Evolutionary conservation across 495 filamentous ascomycete genomes (phyloP), one percentile per base, ranked within the genome.

Genomic region (Penicillium robsamsonii): DNA sequence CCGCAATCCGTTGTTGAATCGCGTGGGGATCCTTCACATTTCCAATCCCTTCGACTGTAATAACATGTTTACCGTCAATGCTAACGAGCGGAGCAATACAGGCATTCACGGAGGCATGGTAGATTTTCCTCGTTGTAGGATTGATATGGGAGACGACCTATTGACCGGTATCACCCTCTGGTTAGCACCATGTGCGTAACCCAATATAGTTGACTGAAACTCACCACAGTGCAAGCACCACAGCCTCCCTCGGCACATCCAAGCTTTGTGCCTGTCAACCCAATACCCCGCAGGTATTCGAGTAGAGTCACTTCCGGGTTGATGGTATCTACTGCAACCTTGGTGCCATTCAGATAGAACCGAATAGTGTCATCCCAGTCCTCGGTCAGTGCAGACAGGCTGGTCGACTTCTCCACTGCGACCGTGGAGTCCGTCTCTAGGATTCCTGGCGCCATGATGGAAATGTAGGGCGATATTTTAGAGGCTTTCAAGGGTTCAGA

Each of bases 11-110:
- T 73, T 98, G 92, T 72, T 98, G 94, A 2, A 88, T 77, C 4
- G 94, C 90, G 76, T 98, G 94, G 11, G 94, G 94, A 37, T 81
- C 82, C 70, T 92, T 88, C 46, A 88, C 84, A 65, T 89, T 88
- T 10, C 94, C 94, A 70, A 98, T 96, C n/a, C 94, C 94, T 71
- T 98, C 94, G 12, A 98, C 85, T 8, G 94, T 98, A 62, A 98
- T 92, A 58, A 98, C 92, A 81, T 98, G 94, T 71, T 98, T 98
- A 24, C 94, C 94, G 73, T 97, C 94, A 13, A 98, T 82, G 57
- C 91, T 93, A 30, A 92, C 86, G 49, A 98, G 78, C 1, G 94
- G 94, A 13, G 93, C 93, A 31, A 98, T 80, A 68, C 94, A 98
- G 41, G 94, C 94, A 67, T 97, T 97, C 50, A 96, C 88, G 20